Evolutionary conservation across 345 rosid genomes (phyloP), one percentile per base, ranked within the genome.

Genomic region (Populus simonii): DNA sequence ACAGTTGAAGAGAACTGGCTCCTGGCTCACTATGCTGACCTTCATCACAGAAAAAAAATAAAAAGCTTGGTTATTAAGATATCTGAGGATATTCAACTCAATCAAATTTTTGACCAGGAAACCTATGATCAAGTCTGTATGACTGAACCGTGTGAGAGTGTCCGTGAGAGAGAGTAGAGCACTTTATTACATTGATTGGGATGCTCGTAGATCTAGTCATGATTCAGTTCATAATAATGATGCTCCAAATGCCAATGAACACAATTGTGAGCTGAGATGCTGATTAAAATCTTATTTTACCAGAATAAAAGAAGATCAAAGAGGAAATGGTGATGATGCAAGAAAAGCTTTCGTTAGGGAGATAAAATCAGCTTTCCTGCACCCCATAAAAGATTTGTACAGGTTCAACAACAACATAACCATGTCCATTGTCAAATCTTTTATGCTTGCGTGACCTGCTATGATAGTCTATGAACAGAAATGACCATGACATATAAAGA

Each of bases 21-120:
- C 99, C 82, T 95, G 99, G 87, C 99, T 95, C 62, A 95, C 99
- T 85, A 95, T 93, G 81, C 98, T 93, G 55, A 93, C 82, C 99
- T 95, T 88, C 55, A 81, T 69, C 39, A 25, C 66, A 61, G 31
- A 18, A 61, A 61, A 61, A 15, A 20, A 23, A 20, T 0, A n/a
- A 33, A 33, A 33, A 61, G 31, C 31, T 61, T 61, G 23, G 29
- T 61, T 0, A 61, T 15, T 16, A 22, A 55, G 61, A 13, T 3
- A 55, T 16, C 62, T 6, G 20, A 55, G 62, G 43, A 39, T 39
- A 7, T 61, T 22, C 29, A 25, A 12, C 29, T 61, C n/a, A 22
- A 61, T 61, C 1, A 9, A 61, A 0, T 9, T 22, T 47, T 61
- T 20, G 25, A 22, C 66, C 8, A 20, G 66, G 25, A 61, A 22